phyloP scores from a whole-genome alignment of 805 yeast species.

The Candida lessepsii region DNA sequence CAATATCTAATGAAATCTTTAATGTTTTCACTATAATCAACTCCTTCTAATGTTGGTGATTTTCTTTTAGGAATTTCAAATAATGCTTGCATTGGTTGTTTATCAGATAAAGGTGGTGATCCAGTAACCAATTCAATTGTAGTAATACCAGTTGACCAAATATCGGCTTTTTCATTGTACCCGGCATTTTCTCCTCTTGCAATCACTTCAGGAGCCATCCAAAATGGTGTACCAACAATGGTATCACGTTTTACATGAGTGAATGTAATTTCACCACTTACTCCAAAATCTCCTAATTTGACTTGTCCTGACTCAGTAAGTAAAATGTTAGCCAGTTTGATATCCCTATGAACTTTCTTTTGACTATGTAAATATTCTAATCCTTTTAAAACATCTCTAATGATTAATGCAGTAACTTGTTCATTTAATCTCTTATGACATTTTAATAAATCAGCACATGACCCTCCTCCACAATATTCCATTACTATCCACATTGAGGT shows the following conservation, averaged over 20 bases:
- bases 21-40: conserved; percentile 47
- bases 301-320: conserved; percentile 67
- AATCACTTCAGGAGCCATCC: conserved; percentile 99
- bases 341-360: conserved; percentile 81
- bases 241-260: conserved; percentile 59
- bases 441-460: conserved; percentile 74
- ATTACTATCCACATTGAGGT: conserved; percentile 82
- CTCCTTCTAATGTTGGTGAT: conserved; percentile 58
- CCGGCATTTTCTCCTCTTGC: conserved; percentile 48
- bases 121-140: conserved; percentile 83
- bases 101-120: conserved; percentile 70
- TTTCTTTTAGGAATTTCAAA: conserved; percentile 63
- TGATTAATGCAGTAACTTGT: conserved; percentile 57
- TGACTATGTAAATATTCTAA: conserved; percentile 74
- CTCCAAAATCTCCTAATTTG: conserved; percentile 92
- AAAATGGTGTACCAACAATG: conserved; percentile 92
- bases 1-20: conserved; percentile 68
- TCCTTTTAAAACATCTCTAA: conserved; percentile 66
- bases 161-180: conserved; percentile 84
- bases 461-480: conserved; percentile 97
- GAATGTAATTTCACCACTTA: conserved; percentile 73
- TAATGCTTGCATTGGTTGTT: conserved; percentile 76
- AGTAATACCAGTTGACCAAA: conserved; percentile 96
- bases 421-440: conserved; percentile 56
- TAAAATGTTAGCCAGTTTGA: conserved; percentile 85